Conservation (phyloP, 2,329 filamentous ascomycete species). For the Penicillium rolfsii region DNA sequence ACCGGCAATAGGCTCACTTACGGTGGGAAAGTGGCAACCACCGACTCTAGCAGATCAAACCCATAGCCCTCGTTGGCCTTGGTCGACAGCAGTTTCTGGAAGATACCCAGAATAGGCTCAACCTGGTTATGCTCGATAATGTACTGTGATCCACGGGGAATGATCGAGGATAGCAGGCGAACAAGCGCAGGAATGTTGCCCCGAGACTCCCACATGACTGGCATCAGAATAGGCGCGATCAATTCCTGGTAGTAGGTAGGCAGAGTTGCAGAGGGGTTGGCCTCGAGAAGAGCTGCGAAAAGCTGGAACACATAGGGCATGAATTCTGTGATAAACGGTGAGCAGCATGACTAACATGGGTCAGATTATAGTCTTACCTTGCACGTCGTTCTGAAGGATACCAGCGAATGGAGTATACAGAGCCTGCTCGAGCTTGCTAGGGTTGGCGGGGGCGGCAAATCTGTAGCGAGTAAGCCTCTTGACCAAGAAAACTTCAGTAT, state of each 20-base stretch:
- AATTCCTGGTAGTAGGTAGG: conserved; percentile 80
- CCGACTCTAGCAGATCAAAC: conserved; percentile 85
- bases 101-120: conserved; percentile 88
- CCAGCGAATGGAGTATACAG: conserved; percentile 82
- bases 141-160: conserved; percentile 72
- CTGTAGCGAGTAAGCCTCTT: conserved; percentile 33
- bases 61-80: conserved; percentile 84
- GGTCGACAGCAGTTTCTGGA: conserved; percentile 81
- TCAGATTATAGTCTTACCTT: conserved; percentile 56
- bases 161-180: conserved; percentile 79
- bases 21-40: conserved; percentile 73
- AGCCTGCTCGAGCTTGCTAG: conserved; percentile 74
- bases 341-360: conserved; percentile 29
- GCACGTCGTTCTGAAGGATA: conserved; percentile 79
- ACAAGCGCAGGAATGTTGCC: conserved; percentile 93
- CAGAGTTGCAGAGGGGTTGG: conserved; percentile 76
- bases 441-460: conserved; percentile 69
- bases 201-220: conserved; percentile 85
- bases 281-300: conserved; percentile 85
- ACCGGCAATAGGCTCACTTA: conserved; percentile 51
- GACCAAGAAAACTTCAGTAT: neutral
- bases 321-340: conserved; percentile 66
- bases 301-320: conserved; percentile 96
- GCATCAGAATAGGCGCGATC: conserved; percentile 75
- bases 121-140: conserved; percentile 80